These are phyloP conservation scores for Russula earlei DNA, from an alignment of 768 basidiomycete genomes.

Conservation along the genomic window DNA sequence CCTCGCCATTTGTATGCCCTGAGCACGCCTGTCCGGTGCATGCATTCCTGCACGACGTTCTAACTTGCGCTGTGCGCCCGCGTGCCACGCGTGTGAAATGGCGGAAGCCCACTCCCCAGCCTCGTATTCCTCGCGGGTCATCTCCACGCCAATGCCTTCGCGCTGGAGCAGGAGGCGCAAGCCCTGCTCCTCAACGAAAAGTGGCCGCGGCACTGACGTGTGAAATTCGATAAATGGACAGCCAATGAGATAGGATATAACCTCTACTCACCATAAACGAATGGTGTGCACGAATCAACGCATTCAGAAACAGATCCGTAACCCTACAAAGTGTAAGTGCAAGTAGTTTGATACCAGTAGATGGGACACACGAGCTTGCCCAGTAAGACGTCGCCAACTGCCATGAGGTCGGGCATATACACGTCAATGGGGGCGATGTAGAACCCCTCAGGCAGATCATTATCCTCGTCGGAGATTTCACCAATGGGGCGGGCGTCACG, in stretches of 20 bases:
- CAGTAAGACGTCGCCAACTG: conserved; percentile 61
- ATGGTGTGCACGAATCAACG: conserved; percentile 65
- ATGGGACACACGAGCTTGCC: conserved; percentile 58
- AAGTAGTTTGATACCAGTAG: background rate
- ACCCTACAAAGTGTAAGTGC: conserved; percentile 36
- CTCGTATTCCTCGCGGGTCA: conserved; percentile 56
- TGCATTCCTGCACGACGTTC: conserved; percentile 38
- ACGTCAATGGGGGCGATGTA: conserved; percentile 69
- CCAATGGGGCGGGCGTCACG: conserved; percentile 18
- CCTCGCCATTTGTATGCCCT: conserved; percentile 39
- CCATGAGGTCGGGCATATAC: conserved; percentile 77
- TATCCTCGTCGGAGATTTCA: conserved; percentile 25
- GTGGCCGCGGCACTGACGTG: conserved; percentile 55
- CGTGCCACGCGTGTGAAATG: conserved; percentile 48
- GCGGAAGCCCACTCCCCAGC: conserved; percentile 60
- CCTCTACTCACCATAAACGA: conserved; percentile 53
- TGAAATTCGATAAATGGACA: conserved; percentile 21
- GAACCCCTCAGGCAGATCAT: conserved; percentile 53
- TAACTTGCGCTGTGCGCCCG: conserved; percentile 40
- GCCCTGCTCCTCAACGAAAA: conserved; percentile 78
- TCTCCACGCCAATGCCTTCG: conserved; percentile 62
- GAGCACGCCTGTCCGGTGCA: conserved; percentile 32
- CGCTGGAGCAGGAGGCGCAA: conserved; percentile 51
- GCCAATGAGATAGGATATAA: background rate
- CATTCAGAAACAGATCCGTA: conserved; percentile 79